phyloP scores from a whole-genome alignment of 495 filamentous ascomycete species.

The Aspergillus ostianus region DNA sequence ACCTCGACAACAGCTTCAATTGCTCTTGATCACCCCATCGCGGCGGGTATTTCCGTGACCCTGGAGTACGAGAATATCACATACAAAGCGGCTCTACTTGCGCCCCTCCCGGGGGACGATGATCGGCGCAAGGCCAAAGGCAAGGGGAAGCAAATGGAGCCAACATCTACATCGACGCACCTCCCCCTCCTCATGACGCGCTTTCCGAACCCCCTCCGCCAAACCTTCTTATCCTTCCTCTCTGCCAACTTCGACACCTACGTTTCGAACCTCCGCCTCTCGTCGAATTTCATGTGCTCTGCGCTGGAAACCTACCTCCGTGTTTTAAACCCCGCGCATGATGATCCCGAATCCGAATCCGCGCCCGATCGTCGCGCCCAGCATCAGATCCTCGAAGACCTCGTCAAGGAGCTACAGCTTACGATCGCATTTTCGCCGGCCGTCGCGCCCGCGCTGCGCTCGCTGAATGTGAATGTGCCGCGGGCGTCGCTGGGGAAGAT shows the following conservation, averaged over 20 bases:
- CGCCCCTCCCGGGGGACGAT: conserved; percentile 1
- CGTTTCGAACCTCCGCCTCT: conserved; percentile 39
- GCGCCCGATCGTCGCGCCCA: not conserved
- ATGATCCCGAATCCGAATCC: not conserved
- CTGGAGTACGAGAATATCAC: conserved; percentile 50
- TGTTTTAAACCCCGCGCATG: conserved; percentile 7
- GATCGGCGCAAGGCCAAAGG: too few species aligned
- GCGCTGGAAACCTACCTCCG: conserved; percentile 32
- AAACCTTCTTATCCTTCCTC: conserved; percentile 49
- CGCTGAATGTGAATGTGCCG: conserved; percentile 46
- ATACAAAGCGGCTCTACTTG: conserved; percentile 49
- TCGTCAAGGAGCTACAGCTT: conserved; percentile 41
- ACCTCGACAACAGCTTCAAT: not conserved
- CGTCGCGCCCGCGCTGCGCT: conserved; percentile 43
- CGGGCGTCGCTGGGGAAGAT: conserved; percentile 33
- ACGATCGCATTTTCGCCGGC: conserved; percentile 38
- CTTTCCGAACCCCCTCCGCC: conserved; percentile 50
- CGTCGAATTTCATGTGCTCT: conserved; percentile 38
- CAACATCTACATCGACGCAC: conserved; percentile 21
- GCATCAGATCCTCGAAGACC: conserved; percentile 25
- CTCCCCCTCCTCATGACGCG: conserved; percentile 54
- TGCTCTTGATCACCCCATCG: not conserved
- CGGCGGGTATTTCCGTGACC: conserved; percentile 41
- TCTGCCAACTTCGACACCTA: conserved; percentile 52
- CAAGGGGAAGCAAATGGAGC: not conserved